A percentile compares a stretch with the other conserved stretches of the same genome.
These are phyloP conservation scores for Aureobasidium leucospermi DNA, from an alignment of 2,329 filamentous ascomycete species.

Conservation along the genomic window DNA sequence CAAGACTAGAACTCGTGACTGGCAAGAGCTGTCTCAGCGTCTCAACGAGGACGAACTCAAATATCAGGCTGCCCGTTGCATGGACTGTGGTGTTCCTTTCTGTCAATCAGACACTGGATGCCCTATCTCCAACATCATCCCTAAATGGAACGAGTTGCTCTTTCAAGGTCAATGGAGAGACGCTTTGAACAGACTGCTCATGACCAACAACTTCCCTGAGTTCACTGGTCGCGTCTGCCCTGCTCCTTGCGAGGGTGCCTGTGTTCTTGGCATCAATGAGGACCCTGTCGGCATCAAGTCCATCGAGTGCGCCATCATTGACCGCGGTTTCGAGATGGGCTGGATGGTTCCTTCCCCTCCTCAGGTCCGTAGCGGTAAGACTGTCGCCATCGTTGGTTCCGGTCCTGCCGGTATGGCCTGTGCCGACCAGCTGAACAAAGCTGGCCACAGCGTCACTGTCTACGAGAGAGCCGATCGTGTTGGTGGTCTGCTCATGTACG, in stretches of 20 bases:
- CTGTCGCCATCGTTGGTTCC: constrained; percentile 80
- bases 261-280: constrained; percentile 92
- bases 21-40: constrained; percentile 81
- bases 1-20: constrained; percentile 81
- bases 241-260: constrained; percentile 92
- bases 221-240: constrained; percentile 97
- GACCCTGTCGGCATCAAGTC: constrained; percentile 98
- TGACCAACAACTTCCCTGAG: constrained; percentile 98
- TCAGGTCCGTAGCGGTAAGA: constrained; percentile 77
- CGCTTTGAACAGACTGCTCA: constrained; percentile 80
- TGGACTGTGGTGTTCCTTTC: constrained; percentile 98
- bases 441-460: constrained; percentile 79
- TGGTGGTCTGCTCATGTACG: constrained; percentile 94
- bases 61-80: constrained; percentile 92
- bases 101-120: constrained; percentile 95
- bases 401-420: constrained; percentile 84
- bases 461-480: constrained; percentile 88
- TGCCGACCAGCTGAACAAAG: constrained; percentile 90
- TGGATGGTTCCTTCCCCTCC: constrained; percentile 89
- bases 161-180: constrained; percentile 76
- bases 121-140: constrained; percentile 95
- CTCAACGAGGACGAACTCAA: constrained; percentile 92
- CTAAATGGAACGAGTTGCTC: constrained; percentile 88
- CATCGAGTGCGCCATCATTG: constrained; percentile 95
- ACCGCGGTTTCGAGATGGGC: constrained; percentile 94